phyloP scores from a whole-genome alignment of 768 basidiomycete genomes.

The Suillus discolor region DNA sequence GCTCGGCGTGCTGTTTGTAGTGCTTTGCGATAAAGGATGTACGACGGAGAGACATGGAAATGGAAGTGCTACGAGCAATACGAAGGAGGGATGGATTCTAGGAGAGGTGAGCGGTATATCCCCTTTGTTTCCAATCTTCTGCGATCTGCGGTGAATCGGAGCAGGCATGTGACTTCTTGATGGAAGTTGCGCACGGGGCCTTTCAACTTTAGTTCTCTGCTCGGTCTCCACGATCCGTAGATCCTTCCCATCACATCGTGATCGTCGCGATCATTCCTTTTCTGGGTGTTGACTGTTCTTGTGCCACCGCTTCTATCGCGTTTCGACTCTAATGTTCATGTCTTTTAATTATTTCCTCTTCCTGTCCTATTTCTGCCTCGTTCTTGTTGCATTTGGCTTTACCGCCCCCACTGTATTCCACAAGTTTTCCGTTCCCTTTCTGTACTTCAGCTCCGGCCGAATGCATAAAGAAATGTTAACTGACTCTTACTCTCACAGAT shows the following conservation, averaged over 20 bases:
- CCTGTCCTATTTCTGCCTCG: background rate
- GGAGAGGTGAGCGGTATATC: slow-evolving; percentile 6
- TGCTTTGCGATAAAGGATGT: slow-evolving; percentile 52
- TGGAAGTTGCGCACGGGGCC: background rate
- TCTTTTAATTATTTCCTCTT: background rate
- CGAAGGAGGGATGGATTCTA: slow-evolving; percentile 5
- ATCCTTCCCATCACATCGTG: slow-evolving; percentile 1
- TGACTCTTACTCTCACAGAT: slow-evolving; percentile 39
- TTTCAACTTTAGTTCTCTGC: background rate
- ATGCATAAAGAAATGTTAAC: background rate
- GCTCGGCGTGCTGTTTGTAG: slow-evolving; percentile 54
- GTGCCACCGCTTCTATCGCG: background rate
- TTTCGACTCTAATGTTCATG: background rate
- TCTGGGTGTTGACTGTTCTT: background rate
- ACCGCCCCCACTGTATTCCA: background rate
- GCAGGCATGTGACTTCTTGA: background rate
- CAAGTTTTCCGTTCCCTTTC: no score
- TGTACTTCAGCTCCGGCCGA: background rate
- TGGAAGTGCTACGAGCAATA: background rate
- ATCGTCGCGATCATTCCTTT: background rate
- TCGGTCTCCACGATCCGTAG: background rate
- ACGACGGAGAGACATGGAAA: slow-evolving; percentile 23
- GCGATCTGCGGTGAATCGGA: background rate
- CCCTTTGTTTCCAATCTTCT: background rate
- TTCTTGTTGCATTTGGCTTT: slow-evolving; percentile 13